These are phyloP conservation scores for Xylariaceae sp. DNA, from an alignment of 2,329 filamentous ascomycete species.

Conservation along the genomic window DNA sequence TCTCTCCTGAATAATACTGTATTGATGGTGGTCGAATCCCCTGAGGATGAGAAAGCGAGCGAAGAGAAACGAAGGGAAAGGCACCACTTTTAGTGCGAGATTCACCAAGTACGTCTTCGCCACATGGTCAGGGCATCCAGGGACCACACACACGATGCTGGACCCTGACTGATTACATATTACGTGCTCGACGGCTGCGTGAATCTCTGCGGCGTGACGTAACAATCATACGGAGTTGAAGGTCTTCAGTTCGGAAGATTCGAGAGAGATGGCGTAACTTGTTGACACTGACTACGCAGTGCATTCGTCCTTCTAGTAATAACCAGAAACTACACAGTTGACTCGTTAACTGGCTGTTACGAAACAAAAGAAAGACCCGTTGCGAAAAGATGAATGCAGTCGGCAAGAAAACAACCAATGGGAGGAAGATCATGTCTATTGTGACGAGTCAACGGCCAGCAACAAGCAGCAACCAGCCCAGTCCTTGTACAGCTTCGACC, in stretches of 20 bases:
- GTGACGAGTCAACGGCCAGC: background rate
- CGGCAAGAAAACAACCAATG: background rate
- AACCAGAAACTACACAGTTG: background rate
- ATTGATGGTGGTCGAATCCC: no score
- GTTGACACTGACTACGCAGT: no score
- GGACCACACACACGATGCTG: background rate
- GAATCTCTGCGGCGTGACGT: constrained; percentile 12
- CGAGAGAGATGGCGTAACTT: no score
- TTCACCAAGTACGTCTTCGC: no score
- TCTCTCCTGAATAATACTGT: no score
- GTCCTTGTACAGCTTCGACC: no score
- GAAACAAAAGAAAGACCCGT: no score
- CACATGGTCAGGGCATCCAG: background rate
- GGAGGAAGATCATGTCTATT: background rate
- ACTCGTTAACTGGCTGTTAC: no score
- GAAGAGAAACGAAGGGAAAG: no score
- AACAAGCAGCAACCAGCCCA: background rate
- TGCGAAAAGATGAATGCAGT: background rate
- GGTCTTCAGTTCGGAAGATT: background rate
- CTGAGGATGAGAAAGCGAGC: no score
- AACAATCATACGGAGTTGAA: background rate
- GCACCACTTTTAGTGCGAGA: no score
- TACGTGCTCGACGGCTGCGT: background rate
- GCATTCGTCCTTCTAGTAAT: no score
- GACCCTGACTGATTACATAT: background rate